Conservation (phyloP, 208 protist species). For the Borovskyia barvae region DNA sequence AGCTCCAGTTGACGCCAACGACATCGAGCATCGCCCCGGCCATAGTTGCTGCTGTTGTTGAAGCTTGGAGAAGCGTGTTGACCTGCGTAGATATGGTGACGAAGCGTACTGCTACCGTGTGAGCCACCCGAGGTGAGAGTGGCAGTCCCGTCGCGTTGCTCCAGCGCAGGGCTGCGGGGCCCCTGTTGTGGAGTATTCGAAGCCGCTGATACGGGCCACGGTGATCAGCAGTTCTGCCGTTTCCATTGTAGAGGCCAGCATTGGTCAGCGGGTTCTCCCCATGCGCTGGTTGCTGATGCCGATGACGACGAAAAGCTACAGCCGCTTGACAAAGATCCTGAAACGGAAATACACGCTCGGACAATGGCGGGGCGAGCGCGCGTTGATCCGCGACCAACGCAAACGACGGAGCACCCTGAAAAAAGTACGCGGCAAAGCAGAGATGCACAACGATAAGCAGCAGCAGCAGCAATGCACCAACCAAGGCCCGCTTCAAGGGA, state of each 20-base stretch:
- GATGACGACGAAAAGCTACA: neutral
- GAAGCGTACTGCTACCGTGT: neutral
- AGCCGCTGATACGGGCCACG: neutral
- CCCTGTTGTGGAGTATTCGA: neutral
- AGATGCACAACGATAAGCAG: neutral
- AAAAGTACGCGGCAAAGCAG: neutral
- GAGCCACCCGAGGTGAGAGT: neutral
- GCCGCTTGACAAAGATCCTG: conserved; percentile 8
- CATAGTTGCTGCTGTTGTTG: conserved; percentile 12
- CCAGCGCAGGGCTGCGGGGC: conserved; percentile 1
- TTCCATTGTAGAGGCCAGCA: neutral
- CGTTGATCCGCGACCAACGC: neutral
- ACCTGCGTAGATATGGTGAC: conserved; percentile 2
- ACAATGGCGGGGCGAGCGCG: neutral
- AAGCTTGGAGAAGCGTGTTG: neutral
- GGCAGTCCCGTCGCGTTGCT: conserved; percentile 5
- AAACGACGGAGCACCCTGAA: neutral
- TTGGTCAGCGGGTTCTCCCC: neutral
- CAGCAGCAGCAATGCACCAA: neutral
- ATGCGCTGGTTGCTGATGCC: too few relatives aligned
- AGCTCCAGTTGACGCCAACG: conserved; percentile 1
- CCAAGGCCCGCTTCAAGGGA: too few relatives aligned
- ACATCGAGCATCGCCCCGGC: conserved; percentile 5
- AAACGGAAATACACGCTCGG: neutral
- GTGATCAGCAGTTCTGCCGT: neutral